phyloP scores from a whole-genome alignment of 2,329 filamentous ascomycete species.

The Xylariaceae sp. region DNA sequence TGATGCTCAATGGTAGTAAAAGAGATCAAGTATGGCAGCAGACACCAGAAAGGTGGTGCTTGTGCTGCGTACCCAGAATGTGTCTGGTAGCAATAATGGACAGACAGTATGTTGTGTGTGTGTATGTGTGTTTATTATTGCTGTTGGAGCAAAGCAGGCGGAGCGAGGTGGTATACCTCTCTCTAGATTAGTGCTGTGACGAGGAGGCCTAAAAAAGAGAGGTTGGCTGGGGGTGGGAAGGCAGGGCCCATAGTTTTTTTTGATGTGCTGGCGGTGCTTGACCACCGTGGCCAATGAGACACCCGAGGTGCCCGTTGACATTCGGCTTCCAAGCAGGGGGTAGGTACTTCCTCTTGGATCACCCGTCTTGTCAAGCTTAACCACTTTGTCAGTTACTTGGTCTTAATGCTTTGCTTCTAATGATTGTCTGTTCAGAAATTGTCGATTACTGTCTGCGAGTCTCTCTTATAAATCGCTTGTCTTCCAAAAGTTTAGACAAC shows the following conservation, averaged over 20 bases:
- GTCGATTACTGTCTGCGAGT: too few relatives aligned
- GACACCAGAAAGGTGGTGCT: slow-evolving; percentile 5
- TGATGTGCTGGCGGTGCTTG: slow-evolving; percentile 31
- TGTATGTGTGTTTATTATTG: slow-evolving; percentile 18
- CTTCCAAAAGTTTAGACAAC: too few relatives aligned
- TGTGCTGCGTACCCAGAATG: slow-evolving; percentile 9
- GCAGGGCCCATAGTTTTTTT: slow-evolving; percentile 11
- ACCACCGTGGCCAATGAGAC: slow-evolving; percentile 20
- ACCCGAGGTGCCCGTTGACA: too few relatives aligned
- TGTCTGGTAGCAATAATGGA: slow-evolving; percentile 17
- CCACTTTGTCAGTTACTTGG: neutral
- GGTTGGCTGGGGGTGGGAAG: slow-evolving; percentile 19
- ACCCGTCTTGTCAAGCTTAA: too few relatives aligned
- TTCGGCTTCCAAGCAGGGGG: too few relatives aligned
- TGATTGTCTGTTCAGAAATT: slow-evolving; percentile 11
- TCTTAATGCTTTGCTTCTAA: neutral
- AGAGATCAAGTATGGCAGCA: slow-evolving; percentile 3
- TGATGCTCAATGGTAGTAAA: too few relatives aligned
- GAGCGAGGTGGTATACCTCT: too few relatives aligned
- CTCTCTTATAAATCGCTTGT: too few relatives aligned
- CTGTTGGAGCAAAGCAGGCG: slow-evolving; percentile 15
- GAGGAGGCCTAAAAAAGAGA: slow-evolving; percentile 14
- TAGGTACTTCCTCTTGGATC: slow-evolving; percentile 13
- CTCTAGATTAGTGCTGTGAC: too few relatives aligned
- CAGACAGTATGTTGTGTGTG: slow-evolving; percentile 16